Conservation (phyloP, 805 yeast species). For the Candida schatavii region DNA sequence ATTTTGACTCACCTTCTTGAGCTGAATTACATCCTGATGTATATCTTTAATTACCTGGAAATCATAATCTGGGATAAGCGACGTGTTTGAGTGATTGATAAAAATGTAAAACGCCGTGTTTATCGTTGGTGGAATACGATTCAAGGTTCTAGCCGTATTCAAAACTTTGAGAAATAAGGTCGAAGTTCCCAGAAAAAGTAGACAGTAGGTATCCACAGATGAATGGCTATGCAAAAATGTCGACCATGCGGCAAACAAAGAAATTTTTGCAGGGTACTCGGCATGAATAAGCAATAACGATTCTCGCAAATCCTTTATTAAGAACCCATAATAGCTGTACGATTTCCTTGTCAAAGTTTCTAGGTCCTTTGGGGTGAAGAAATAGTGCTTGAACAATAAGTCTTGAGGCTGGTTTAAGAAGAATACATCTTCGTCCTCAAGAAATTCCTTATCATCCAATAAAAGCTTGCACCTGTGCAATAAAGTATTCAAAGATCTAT, state of each 20-base stretch:
- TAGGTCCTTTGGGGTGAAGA: constrained; percentile 27
- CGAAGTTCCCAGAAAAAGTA: constrained; percentile 35
- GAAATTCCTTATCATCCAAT: constrained; percentile 1
- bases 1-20: constrained; percentile 21
- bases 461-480: constrained; percentile 13
- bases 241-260: constrained; percentile 35
- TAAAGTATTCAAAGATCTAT: constrained; percentile 31
- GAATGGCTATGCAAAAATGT: constrained; percentile 32
- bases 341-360: constrained; percentile 29
- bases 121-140: constrained; percentile 20
- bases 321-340: constrained; percentile 31
- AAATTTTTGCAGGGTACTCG: constrained; percentile 37
- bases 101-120: constrained; percentile 17
- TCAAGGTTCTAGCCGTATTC: constrained; percentile 15
- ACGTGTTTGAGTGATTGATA: constrained; percentile 19
- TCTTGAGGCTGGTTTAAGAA: not conserved
- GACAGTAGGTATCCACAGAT: constrained; percentile 28
- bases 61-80: constrained; percentile 33
- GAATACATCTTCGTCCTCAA: not conserved
- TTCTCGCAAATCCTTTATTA: constrained; percentile 32
- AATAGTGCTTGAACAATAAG: constrained; percentile 2
- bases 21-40: constrained; percentile 20
- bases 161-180: constrained; percentile 25
- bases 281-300: constrained; percentile 27
- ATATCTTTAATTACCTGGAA: constrained; percentile 28